These are phyloP conservation scores for Geranium rotundifolium DNA, from an alignment of 345 rosid genomes.

Conservation along the genomic window DNA sequence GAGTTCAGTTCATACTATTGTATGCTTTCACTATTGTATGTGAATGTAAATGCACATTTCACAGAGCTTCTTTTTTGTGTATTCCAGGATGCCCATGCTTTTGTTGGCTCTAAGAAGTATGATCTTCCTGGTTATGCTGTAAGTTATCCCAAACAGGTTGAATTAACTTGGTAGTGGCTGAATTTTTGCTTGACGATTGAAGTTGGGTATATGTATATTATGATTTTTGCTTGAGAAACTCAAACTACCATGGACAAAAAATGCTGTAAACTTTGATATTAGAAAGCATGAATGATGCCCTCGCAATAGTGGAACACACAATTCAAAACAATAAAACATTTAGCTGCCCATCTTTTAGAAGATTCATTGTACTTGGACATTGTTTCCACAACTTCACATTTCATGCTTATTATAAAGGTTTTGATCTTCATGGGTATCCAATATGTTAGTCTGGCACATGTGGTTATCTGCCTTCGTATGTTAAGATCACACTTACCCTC, in stretches of 20 bases:
- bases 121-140: slow-evolving; percentile 82
- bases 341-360: not conserved
- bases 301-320: not conserved
- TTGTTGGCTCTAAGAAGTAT: slow-evolving; percentile 35
- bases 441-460: not conserved
- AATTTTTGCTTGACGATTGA: not conserved
- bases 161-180: not conserved
- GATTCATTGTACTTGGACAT: not conserved
- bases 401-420: not conserved
- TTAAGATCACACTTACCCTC: not conserved
- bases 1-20: too few relatives aligned
- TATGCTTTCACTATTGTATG: not conserved
- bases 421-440: not conserved
- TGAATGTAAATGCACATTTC: not conserved
- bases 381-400: not conserved
- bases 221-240: too few relatives aligned
- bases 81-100: slow-evolving; percentile 34
- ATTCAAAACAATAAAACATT: not conserved
- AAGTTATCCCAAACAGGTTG: slow-evolving; percentile 18
- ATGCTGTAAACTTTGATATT: too few relatives aligned
- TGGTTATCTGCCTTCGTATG: not conserved
- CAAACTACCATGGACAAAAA: too few relatives aligned
- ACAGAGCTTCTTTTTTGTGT: slow-evolving; percentile 6
- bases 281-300: not conserved
- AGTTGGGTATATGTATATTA: too few relatives aligned